Conservation (phyloP, 2,329 filamentous ascomycete genomes). For the Lasiodiplodia gonubiensis region DNA sequence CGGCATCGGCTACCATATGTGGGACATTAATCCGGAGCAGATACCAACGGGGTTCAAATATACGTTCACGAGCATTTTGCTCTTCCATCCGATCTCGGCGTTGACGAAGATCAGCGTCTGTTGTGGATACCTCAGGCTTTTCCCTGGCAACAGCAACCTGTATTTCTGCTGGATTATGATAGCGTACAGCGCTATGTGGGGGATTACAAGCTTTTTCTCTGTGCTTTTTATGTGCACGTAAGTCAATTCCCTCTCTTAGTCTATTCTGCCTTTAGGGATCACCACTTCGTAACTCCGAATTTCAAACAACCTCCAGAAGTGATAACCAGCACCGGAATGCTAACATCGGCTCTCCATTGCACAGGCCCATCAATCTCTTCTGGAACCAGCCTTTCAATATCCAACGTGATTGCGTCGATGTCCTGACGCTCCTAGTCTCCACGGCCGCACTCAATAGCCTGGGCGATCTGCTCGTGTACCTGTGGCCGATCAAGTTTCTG, state of each 20-base stretch:
- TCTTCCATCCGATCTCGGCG: conserved; percentile 12
- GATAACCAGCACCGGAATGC: neutral
- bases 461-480: conserved; percentile 32
- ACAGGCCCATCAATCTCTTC: conserved; percentile 29
- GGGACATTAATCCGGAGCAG: conserved; percentile 26
- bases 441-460: conserved; percentile 32
- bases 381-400: conserved; percentile 6
- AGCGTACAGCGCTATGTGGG: conserved; percentile 35
- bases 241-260: neutral
- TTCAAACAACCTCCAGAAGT: too few species aligned
- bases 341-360: neutral
- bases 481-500: conserved; percentile 34
- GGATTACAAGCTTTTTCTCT: conserved; percentile 35
- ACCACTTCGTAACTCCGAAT: neutral
- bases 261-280: neutral
- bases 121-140: conserved; percentile 39
- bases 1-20: conserved; percentile 39
- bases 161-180: conserved; percentile 40
- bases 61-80: conserved; percentile 29
- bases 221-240: conserved; percentile 30
- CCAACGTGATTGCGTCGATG: conserved; percentile 27
- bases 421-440: conserved; percentile 30
- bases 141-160: conserved; percentile 36
- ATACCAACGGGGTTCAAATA: neutral
- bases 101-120: conserved; percentile 39